These are phyloP conservation scores for Debaryomycetaceae sp. DNA, from an alignment of 1,139 yeast species.

Conservation along the genomic window DNA sequence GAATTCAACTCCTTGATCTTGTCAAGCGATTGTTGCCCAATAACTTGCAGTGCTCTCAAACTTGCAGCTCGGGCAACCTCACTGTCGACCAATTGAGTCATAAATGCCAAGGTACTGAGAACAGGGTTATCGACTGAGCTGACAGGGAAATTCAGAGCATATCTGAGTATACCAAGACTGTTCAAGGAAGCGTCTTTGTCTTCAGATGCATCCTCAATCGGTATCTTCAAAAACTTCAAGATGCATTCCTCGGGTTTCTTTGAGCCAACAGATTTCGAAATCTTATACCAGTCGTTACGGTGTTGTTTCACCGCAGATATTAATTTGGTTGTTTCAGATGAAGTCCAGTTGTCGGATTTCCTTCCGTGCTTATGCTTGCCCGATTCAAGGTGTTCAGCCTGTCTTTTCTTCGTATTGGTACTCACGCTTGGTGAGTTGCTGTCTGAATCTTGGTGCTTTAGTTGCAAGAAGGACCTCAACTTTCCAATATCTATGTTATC, in stretches of 20 bases:
- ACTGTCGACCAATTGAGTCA: conserved; percentile 85
- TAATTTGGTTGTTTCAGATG: conserved; percentile 53
- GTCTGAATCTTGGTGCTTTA: conserved; percentile 16
- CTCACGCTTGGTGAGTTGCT: conserved; percentile 1
- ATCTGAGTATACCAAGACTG: conserved; percentile 67
- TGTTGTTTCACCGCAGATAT: conserved; percentile 58
- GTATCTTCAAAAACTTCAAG: conserved; percentile 70
- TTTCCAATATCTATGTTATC: conserved; percentile 52
- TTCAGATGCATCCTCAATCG: conserved; percentile 70
- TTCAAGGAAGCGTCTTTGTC: conserved; percentile 29
- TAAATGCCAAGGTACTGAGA: conserved; percentile 80
- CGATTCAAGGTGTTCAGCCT: conserved; percentile 7
- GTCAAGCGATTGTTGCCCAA: conserved; percentile 45
- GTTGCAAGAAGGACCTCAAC: conserved; percentile 45
- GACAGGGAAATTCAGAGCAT: conserved; percentile 78
- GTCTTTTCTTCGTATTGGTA: conserved; percentile 4
- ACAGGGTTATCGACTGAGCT: conserved; percentile 89
- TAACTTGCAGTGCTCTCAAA: conserved; percentile 52
- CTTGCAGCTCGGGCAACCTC: conserved; percentile 83
- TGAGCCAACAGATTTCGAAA: conserved; percentile 59
- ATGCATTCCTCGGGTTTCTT: conserved; percentile 82
- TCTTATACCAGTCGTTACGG: conserved; percentile 70
- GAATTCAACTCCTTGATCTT: conserved; percentile 34
- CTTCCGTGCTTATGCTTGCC: conserved; percentile 22
- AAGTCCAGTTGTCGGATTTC: conserved; percentile 53